phyloP scores from a whole-genome alignment of 2,329 filamentous ascomycete genomes.

The Colletotrichum sp. region DNA sequence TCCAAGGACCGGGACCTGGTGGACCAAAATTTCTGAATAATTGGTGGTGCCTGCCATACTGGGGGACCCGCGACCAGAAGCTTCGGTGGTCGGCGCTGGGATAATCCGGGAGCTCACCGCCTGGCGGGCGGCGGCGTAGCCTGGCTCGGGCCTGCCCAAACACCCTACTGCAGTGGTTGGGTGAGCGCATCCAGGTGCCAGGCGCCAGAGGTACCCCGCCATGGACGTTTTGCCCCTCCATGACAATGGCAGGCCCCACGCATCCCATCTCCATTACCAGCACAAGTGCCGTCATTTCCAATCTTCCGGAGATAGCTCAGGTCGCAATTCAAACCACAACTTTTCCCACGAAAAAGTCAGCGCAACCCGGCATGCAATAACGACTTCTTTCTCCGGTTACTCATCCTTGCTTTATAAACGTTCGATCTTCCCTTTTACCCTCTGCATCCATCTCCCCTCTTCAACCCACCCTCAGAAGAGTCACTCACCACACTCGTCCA shows the following conservation, averaged over 20 bases:
- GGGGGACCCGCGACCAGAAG: conserved; percentile 14
- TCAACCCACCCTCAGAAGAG: neutral
- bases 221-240: conserved; percentile 19
- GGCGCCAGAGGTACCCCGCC: conserved; percentile 11
- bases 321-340: neutral
- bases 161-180: neutral
- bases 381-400: neutral
- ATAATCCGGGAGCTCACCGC: conserved; percentile 22
- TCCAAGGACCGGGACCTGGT: conserved; percentile 18
- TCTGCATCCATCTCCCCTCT: neutral
- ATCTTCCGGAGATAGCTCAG: neutral
- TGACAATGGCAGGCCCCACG: conserved; percentile 12
- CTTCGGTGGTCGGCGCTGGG: conserved; percentile 15
- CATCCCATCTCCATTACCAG: conserved; percentile 15
- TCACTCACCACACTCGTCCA: neutral
- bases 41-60: conserved; percentile 23
- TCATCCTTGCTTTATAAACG: neutral
- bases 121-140: neutral
- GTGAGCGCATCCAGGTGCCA: neutral
- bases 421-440: neutral
- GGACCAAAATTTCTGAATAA: conserved; percentile 28
- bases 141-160: neutral
- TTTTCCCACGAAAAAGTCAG: neutral
- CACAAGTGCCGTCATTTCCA: conserved; percentile 17
- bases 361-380: neutral